Evolutionary conservation across 1,284 basidiomycete genomes (phyloP), one percentile per base, ranked within the genome.

Genomic region (Austroboletus olivaceoglutinosus): DNA sequence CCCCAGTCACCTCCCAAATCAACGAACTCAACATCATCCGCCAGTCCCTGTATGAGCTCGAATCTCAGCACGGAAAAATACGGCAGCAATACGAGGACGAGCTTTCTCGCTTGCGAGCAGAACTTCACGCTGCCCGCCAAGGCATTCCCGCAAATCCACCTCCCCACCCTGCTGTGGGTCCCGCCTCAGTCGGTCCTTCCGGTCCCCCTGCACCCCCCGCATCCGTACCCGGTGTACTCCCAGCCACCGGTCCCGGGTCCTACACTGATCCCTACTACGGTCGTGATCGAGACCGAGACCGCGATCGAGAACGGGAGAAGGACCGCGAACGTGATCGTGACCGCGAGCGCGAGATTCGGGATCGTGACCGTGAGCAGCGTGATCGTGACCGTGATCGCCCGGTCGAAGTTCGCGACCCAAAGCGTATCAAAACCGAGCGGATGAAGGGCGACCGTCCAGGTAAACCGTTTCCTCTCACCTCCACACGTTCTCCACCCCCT

Each of bases 71-170:
- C 58, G 76, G 76, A 52, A 85, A 86, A 66, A 80, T 89, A 55
- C 79, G 87, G 39, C 76, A 81, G 59, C 80, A 85, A 70, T 91
- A 89, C 61, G 87, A 91, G 61, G 81, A 85, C 12, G 89, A 92
- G 58, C 76, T 91, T 48, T 71, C 76, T 12, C 76, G 85, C 30
- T 75, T 92, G 13, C 79, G 85, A 23, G 69, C 76, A 13, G 85
- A 90, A 58, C 73, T 91, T 38, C 82, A 86, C 49, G 61, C 72
- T 2, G 57, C 74, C 16, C 72, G 76, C 11, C 71, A 73, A 44
- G 56, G 65, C 31, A 63, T 62, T 45, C 64, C 68, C 25, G 45
- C 60, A 46, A 59, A 59, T 48, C 67, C 68, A 1, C 69, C 69
- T 39, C 61, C 72, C 15, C 68, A 65, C 31, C 58, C 72, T 34